Evolutionary conservation across 805 yeast species (phyloP), one percentile per base, ranked within the genome.

Genomic region (Peterozyma toletana): DNA sequence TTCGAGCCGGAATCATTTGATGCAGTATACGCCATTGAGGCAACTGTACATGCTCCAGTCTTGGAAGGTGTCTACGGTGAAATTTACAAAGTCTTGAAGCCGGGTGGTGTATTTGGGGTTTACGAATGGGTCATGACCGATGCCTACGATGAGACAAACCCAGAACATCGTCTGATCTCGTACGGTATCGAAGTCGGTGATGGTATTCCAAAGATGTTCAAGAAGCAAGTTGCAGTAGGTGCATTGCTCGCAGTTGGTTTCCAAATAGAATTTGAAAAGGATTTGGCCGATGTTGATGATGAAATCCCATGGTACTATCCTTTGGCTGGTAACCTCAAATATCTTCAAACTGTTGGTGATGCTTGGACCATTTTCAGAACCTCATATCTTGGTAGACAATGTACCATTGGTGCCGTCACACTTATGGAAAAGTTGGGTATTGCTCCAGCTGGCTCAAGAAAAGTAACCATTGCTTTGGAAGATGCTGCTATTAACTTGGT

Each of bases 41-140:
- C 99, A 48, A 91, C 99, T 31, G 96, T 89, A 46, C 99, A 91
- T 62, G 98, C 99, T 13, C 99, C 99, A 47, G 83, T 79, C 35
- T 77, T 93, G 58, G 96, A 89, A 67, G 97, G 97, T 62, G 98
- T 93, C 42, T 91, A 91, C 67, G 73, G 86, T 46, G 96, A 91
- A 72, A 91, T 91, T 59, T 93, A 79, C 79, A 87, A 87, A 62
- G 96, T 88, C 14, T 77, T 91, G 66, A 93, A 93, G 70, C 98
- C 99, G 56, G 98, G 98, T 60, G 99, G 99, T 65, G 79, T 74
- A 40, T 93, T 93, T 53, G 99, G 97, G 63, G 98, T 93, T 42
- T 93, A 93, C 71, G 99, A 93, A 70, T 93, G 99, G 99, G 98
- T 93, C 51, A 86, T 93, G 96, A 93, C 98, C 49, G 96, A 89